Percentiles rank a stretch among this genome's conserved stretches.
These are phyloP conservation scores for Exophiala aquamarina DNA, from an alignment of 2,329 filamentous ascomycete species.

Conservation along the genomic window DNA sequence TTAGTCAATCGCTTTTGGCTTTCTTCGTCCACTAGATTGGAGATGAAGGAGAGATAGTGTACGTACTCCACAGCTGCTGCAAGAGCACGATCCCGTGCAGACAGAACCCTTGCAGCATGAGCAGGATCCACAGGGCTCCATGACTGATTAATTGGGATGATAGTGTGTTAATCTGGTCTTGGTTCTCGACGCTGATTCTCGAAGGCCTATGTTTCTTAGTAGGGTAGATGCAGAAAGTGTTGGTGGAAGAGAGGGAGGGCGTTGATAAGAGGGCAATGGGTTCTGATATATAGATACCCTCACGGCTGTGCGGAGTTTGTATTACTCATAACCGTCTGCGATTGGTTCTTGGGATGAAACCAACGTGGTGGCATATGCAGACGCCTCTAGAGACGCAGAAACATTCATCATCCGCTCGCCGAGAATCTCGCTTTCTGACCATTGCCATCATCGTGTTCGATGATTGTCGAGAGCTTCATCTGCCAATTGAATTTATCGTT, in stretches of 20 bases:
- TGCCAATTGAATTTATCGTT: too few relatives aligned
- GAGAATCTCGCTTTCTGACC: too few relatives aligned
- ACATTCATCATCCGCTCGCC: too few relatives aligned
- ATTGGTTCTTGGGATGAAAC: too few relatives aligned
- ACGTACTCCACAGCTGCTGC: constrained; percentile 1
- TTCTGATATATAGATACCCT: neutral
- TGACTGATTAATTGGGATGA: neutral
- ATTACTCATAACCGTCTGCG: too few relatives aligned
- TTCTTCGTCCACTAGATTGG: too few relatives aligned
- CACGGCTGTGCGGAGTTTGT: neutral
- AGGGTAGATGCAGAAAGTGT: neutral
- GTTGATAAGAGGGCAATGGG: neutral
- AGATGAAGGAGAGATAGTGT: neutral
- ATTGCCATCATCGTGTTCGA: too few relatives aligned
- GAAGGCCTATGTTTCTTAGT: neutral
- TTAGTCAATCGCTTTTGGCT: too few relatives aligned
- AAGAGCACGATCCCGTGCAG: neutral
- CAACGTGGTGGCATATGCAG: too few relatives aligned
- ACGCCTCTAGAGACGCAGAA: too few relatives aligned
- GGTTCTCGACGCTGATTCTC: neutral
- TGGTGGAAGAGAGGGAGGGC: neutral
- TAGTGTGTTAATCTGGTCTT: neutral
- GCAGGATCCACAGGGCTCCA: neutral
- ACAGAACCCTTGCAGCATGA: neutral
- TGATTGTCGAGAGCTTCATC: too few relatives aligned